These are phyloP conservation scores for Poa pratensis DNA, from an alignment of 176 grass and related monocot species.

Conservation along the genomic window DNA sequence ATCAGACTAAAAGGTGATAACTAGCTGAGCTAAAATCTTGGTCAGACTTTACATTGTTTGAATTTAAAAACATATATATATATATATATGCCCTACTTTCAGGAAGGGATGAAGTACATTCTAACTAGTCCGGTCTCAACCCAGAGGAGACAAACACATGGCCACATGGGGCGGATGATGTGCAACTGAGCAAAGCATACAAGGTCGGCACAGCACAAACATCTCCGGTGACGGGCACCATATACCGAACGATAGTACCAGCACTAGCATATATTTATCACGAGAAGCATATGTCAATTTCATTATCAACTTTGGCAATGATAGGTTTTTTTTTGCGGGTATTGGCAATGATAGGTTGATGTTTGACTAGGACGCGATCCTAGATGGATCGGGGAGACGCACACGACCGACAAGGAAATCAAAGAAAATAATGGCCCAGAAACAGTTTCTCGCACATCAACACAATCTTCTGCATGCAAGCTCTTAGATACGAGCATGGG, in stretches of 20 bases:
- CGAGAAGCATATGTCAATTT: slow-evolving; percentile 44
- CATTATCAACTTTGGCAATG: slow-evolving; percentile 45
- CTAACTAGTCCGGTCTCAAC: no score
- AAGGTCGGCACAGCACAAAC: background rate
- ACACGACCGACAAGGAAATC: slow-evolving; percentile 34
- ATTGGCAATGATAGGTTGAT: slow-evolving; percentile 44
- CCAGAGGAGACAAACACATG: no score
- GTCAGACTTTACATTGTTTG: no score
- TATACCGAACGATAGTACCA: slow-evolving; percentile 33
- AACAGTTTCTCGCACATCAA: slow-evolving; percentile 30
- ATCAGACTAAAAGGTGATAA: no score
- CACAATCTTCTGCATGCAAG: slow-evolving; percentile 47
- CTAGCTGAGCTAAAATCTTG: no score
- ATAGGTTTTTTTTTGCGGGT: no score
- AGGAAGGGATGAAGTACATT: no score
- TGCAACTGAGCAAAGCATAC: background rate
- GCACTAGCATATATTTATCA: slow-evolving; percentile 35
- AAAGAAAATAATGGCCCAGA: slow-evolving; percentile 45
- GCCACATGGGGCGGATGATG: background rate
- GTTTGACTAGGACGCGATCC: slow-evolving; percentile 39
- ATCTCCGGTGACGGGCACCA: background rate
- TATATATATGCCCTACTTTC: no score
- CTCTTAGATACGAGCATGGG: background rate
- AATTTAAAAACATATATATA: no score
- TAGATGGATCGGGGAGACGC: slow-evolving; percentile 51